These are phyloP conservation scores for Xylaria arbuscula DNA, from an alignment of 2,329 filamentous ascomycete genomes.

Conservation along the genomic window DNA sequence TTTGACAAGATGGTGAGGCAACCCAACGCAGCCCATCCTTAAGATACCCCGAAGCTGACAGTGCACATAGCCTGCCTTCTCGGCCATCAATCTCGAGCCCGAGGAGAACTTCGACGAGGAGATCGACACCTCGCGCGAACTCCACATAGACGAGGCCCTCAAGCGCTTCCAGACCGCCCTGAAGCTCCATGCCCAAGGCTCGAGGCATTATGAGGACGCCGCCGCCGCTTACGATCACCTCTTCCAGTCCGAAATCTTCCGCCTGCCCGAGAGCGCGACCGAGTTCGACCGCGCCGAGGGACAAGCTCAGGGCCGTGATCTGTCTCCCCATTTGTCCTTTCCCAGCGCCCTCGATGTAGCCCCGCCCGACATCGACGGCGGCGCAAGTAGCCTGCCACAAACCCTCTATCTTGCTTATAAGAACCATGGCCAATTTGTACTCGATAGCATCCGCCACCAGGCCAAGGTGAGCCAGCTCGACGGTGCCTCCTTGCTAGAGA, in stretches of 20 bases:
- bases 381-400: conserved; percentile 84
- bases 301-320: conserved; percentile 61
- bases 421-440: conserved; percentile 89
- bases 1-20: conserved; percentile 35
- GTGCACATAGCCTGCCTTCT: conserved; percentile 72
- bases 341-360: conserved; percentile 65
- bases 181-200: conserved; percentile 90
- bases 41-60: conserved; percentile 14
- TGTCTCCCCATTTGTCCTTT: conserved; percentile 60
- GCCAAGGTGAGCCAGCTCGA: conserved; percentile 49
- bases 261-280: conserved; percentile 85
- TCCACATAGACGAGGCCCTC: conserved; percentile 92
- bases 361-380: conserved; percentile 74
- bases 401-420: conserved; percentile 95
- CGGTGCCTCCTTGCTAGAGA: conserved; percentile 51
- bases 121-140: conserved; percentile 92
- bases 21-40: not conserved
- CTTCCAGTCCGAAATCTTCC: conserved; percentile 93
- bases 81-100: conserved; percentile 91
- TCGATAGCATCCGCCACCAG: conserved; percentile 76
- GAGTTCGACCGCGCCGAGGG: conserved; percentile 80
- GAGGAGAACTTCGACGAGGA: conserved; percentile 92
- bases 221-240: conserved; percentile 83
- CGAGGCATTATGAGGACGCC: conserved; percentile 79
- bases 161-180: conserved; percentile 93